Percentiles rank a stretch among this genome's conserved stretches.
Conservation (phyloP, 176 grass and related monocot species). For the Eleusine indica region DNA sequence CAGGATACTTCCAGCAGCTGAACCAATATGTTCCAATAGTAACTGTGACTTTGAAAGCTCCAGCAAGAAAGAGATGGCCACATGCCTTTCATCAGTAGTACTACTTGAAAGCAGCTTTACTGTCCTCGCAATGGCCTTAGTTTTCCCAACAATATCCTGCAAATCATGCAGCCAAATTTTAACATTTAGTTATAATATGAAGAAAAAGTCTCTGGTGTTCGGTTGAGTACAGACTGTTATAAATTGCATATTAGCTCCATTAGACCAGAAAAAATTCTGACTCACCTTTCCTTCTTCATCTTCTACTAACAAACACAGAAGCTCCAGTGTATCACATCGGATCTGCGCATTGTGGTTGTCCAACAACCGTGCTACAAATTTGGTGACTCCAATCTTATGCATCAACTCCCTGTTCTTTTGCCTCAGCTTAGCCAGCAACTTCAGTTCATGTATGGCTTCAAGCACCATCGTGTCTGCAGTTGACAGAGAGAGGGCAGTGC, state of each 20-base stretch:
- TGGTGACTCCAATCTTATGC: conserved; percentile 77
- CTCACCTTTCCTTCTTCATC: conserved; percentile 86
- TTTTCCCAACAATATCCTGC: conserved; percentile 80
- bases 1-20: conserved; percentile 61
- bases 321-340: conserved; percentile 56
- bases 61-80: conserved; percentile 73
- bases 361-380: conserved; percentile 59
- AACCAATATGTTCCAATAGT: conserved; percentile 64
- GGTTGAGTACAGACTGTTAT: conserved; percentile 7
- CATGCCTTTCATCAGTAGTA: conserved; percentile 51
- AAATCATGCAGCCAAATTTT: conserved; percentile 37
- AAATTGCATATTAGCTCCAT: conserved; percentile 16
- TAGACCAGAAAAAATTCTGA: not conserved
- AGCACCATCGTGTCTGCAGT: conserved; percentile 60
- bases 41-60: conserved; percentile 72
- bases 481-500: conserved; percentile 53
- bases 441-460: conserved; percentile 75
- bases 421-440: conserved; percentile 47
- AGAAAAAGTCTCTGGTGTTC: not conserved
- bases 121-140: conserved; percentile 64
- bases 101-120: conserved; percentile 66
- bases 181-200: conserved; percentile 21
- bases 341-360: conserved; percentile 54
- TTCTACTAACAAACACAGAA: conserved; percentile 63
- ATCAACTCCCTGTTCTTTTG: conserved; percentile 64